Percentiles rank a stretch among this genome's conserved stretches.
phyloP scores from a whole-genome alignment of 345 rosid species.

The Geranium brycei region DNA sequence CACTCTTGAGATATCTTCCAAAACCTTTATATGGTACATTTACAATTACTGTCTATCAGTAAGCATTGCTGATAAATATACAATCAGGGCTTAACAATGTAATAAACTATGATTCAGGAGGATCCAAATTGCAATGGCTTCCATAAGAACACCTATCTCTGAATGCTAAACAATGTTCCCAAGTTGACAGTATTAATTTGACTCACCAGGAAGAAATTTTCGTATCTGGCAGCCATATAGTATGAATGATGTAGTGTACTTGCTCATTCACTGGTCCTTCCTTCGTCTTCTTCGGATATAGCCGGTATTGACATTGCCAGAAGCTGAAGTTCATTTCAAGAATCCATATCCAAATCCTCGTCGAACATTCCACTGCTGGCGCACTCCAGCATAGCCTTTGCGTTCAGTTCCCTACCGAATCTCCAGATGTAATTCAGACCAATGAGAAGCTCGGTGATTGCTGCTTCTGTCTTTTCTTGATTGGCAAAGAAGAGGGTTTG shows the following conservation, averaged over 20 bases:
- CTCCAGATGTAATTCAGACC: conserved; percentile 92
- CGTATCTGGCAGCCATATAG: no score
- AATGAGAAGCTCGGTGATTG: conserved; percentile 87
- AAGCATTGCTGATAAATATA: no score
- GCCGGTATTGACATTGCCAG: not conserved
- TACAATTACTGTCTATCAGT: not conserved
- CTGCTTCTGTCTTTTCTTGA: conserved; percentile 85
- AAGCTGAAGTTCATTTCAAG: not conserved
- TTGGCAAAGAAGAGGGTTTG: conserved; percentile 93
- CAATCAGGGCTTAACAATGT: no score
- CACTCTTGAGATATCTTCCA: not conserved
- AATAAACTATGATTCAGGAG: no score
- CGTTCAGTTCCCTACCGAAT: conserved; percentile 61
- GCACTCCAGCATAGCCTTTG: conserved; percentile 61
- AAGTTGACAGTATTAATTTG: no score
- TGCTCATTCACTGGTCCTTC: not conserved
- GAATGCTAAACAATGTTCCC: no score
- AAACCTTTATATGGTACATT: not conserved
- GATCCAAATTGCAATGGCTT: no score
- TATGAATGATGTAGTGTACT: no score
- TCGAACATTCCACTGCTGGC: conserved; percentile 44
- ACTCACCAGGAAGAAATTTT: no score
- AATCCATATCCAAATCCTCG: conserved; percentile 34
- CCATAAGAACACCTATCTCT: no score
- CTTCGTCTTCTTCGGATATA: not conserved